Base-by-base conservation (phyloP, 257 asterid species). In the Primulina tabacum region DNA sequence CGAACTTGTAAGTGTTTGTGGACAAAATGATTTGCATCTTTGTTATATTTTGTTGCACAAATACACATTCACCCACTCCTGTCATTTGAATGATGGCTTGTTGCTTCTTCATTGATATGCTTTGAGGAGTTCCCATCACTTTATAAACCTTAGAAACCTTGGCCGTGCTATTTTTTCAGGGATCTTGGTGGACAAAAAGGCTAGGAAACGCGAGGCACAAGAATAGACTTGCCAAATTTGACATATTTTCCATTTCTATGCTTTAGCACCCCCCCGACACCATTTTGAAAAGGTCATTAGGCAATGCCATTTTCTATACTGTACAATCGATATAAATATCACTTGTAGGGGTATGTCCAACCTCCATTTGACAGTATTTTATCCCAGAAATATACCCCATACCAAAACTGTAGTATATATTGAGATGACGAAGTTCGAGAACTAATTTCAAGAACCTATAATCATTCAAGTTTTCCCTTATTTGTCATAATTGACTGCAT, bases 401-500 rank as follows among this genome's bases (percentile, higher is more conserved):
- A 37, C 68, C 8, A 20, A 33, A 34, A 64, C 33, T 33, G 18
- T n/a, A 62, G 4, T 6, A 62, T 32, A 2, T 62, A 17, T 62
- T 26, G 34, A 62, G 67, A 61, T 18, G 37, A 16, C 24, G 11
- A 60, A 34, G 69, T 34, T 50, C 47, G 17, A 12, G 34, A 12
- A 28, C 20, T 38, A 4, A 40, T 58, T 32, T 62, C 26, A 64
- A 56, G 3, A 56, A 40, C 26, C 47, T 43, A 55, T 4, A 17
- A 47, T 38, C 40, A 67, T 64, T 38, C 8, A 16, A 6, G 33
- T 30, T 34, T 37, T 20, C 58, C 35, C 21, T 26, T 59, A 7
- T 64, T 59, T 71, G 62, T 66, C 63, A 33, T 10, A 14, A 24
- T 59, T 57, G 58, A 67, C 58, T 56, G 20, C 30, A 16, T 30